These are phyloP conservation scores for Penicillium fuscoglaucum DNA, from an alignment of 2,329 filamentous ascomycete genomes.

Conservation along the genomic window DNA sequence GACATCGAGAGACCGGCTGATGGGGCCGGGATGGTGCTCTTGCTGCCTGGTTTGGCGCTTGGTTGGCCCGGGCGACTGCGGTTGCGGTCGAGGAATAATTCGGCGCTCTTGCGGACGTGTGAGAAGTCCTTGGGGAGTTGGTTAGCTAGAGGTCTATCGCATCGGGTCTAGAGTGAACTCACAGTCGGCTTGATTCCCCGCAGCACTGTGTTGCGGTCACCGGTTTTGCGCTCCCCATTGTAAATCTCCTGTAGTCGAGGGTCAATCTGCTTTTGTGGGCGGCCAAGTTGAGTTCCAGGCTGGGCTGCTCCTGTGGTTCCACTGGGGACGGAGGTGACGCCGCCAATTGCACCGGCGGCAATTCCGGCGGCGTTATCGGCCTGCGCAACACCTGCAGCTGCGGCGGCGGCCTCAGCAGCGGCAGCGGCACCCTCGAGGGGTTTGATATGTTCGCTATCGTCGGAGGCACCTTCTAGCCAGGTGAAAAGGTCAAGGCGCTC, in stretches of 20 bases:
- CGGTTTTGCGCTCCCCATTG: slow-evolving; percentile 84
- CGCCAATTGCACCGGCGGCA: slow-evolving; percentile 52
- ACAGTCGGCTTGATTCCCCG: slow-evolving; percentile 87
- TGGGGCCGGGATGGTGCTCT: slow-evolving; percentile 37
- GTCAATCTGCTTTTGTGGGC: slow-evolving; percentile 70
- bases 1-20: slow-evolving; percentile 41
- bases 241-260: slow-evolving; percentile 85
- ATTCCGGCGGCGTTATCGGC: slow-evolving; percentile 51
- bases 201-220: slow-evolving; percentile 85
- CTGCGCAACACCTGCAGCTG: slow-evolving; percentile 43
- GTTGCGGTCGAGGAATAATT: slow-evolving; percentile 67
- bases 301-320: slow-evolving; percentile 43
- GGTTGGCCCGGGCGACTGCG: slow-evolving; percentile 41
- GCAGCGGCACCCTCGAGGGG: slow-evolving; percentile 66
- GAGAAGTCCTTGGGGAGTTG: slow-evolving; percentile 75
- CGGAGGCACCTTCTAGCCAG: slow-evolving; percentile 86
- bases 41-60: slow-evolving; percentile 36
- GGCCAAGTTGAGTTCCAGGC: slow-evolving; percentile 34
- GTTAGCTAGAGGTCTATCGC: slow-evolving; percentile 2
- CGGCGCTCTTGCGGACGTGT: slow-evolving; percentile 82
- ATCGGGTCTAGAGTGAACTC: slow-evolving; percentile 21
- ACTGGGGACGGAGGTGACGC: slow-evolving; percentile 42
- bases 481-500: slow-evolving; percentile 89
- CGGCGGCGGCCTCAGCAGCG: slow-evolving; percentile 42
- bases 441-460: slow-evolving; percentile 91